These are phyloP conservation scores for Auricularia sp. DNA, from an alignment of 768 basidiomycete genomes.

Conservation along the genomic window DNA sequence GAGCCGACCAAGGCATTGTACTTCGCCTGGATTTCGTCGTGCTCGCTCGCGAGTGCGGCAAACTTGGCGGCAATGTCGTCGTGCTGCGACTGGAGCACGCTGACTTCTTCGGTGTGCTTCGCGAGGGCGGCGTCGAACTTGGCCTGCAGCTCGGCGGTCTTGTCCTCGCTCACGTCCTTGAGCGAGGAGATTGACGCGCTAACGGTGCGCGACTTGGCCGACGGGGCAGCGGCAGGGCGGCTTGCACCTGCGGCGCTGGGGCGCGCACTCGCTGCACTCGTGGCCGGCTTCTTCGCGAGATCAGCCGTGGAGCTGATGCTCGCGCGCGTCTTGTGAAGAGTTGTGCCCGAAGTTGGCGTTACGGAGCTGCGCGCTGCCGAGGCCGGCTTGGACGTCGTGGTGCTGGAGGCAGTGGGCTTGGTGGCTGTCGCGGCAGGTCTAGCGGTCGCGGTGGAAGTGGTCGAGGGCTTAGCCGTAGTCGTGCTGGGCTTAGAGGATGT, in stretches of 20 bases:
- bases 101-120: conserved; percentile 39
- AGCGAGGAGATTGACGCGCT: conserved; percentile 64
- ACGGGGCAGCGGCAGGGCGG: conserved; percentile 1
- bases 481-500: conserved; percentile 12
- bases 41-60: background rate
- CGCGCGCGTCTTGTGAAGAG: background rate
- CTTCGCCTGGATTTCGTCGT: background rate
- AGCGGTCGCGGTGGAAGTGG: conserved; percentile 5
- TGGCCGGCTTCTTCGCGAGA: conserved; percentile 13
- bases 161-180: conserved; percentile 54
- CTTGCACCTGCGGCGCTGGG: conserved; percentile 14
- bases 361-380: background rate
- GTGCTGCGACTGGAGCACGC: conserved; percentile 44
- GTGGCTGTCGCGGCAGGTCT: conserved; percentile 10
- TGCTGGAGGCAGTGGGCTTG: background rate
- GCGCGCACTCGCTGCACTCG: conserved; percentile 1
- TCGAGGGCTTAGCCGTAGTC: conserved; percentile 5
- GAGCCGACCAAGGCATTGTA: conserved; percentile 10
- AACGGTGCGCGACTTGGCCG: conserved; percentile 24
- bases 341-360: background rate
- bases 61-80: conserved; percentile 32
- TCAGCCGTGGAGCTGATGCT: conserved; percentile 10
- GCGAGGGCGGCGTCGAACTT: conserved; percentile 39
- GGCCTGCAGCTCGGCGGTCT: conserved; percentile 46
- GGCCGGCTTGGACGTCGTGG: background rate